Evolutionary conservation across 805 yeast species (phyloP).

Genomic region (Wickerhamomyces subpelliculosus): DNA sequence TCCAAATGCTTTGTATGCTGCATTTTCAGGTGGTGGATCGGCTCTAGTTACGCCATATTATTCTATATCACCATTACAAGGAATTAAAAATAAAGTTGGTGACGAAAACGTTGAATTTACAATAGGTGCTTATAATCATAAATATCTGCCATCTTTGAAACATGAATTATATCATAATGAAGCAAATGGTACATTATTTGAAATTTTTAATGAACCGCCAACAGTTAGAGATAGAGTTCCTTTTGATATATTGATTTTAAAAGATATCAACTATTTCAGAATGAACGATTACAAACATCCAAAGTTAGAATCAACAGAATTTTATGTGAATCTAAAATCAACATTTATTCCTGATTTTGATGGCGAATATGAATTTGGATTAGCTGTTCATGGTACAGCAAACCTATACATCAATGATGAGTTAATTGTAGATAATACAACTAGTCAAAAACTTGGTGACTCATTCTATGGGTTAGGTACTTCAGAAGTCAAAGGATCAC

Average conservation of each 20-base stretch:
- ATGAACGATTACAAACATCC: conserved; percentile 24
- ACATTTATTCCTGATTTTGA: conserved; percentile 38
- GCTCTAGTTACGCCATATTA: conserved; percentile 45
- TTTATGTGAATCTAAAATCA: conserved; percentile 42
- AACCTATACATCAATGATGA: conserved; percentile 45
- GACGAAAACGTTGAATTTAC: conserved; percentile 22
- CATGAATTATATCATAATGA: conserved; percentile 20
- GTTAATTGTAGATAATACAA: conserved; percentile 49
- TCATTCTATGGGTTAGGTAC: conserved; percentile 52
- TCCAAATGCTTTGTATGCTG: conserved; percentile 45
- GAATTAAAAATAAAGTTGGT: conserved; percentile 27
- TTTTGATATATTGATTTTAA: conserved; percentile 23
- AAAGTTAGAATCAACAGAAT: conserved; percentile 20
- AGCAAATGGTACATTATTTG: conserved; percentile 19
- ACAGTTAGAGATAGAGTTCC: conserved; percentile 17
- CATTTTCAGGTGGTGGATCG: conserved; percentile 57
- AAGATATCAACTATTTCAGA: conserved; percentile 15
- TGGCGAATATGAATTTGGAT: conserved; percentile 46
- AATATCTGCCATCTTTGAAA: conserved; percentile 28
- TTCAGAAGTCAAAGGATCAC: conserved; percentile 35
- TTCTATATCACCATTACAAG: conserved; percentile 42
- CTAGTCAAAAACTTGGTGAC: conserved; percentile 41
- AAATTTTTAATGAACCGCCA: conserved; percentile 16
- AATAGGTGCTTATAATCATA: conserved; percentile 30
- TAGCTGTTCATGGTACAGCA: conserved; percentile 48